Evolutionary conservation across 306 rosid genomes (phyloP), one percentile per base, ranked within the genome.

Genomic region (Rosa rugosa): DNA sequence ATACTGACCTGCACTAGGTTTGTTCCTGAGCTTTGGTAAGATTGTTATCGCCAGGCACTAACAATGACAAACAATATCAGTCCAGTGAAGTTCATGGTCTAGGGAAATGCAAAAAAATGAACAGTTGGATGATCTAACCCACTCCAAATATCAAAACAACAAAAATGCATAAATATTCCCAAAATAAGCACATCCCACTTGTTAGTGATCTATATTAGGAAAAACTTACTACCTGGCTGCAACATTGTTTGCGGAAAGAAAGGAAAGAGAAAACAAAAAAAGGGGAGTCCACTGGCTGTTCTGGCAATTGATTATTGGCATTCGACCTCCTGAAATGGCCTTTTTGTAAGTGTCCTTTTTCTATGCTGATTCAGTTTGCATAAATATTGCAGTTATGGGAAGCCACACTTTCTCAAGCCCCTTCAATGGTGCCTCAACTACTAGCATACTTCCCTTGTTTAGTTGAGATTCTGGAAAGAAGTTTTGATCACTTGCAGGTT

Each of bases 401-500:
- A 84, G 97, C 97, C 68, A 91, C 99, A 63, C 97, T 95, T 71
- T 91, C 95, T 77, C 93, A 91, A 71, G 97, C 98, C 75, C 95
- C 99, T 72, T 86, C 97, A n/a, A 85, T 92, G 94, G 97, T 88
- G 80, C 93, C 97, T 85, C 94, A 90, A 81, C 86, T 95, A 68
- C 84, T 91, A 57, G 84, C 92, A 67, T 88, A 68, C 80, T 95
- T 95, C 83, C 90, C 97, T 75, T 88, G 90, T 83, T 88, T 95
- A 17, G 88, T 88, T 85, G 95, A 84, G 63, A 90, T 95, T 81
- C 86, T 92, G 88, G 97, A 95, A 80, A 88, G 95, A 85, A 95
- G 88, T 85, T 95, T 92, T 85, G 97, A 95, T 79, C 97, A 92
- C 82, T 87, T 95, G 85, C 91, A 91, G 99, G 99, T 94, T 82